Base-by-base conservation (phyloP, 768 basidiomycete genomes). In the Boletus reticuloceps region DNA sequence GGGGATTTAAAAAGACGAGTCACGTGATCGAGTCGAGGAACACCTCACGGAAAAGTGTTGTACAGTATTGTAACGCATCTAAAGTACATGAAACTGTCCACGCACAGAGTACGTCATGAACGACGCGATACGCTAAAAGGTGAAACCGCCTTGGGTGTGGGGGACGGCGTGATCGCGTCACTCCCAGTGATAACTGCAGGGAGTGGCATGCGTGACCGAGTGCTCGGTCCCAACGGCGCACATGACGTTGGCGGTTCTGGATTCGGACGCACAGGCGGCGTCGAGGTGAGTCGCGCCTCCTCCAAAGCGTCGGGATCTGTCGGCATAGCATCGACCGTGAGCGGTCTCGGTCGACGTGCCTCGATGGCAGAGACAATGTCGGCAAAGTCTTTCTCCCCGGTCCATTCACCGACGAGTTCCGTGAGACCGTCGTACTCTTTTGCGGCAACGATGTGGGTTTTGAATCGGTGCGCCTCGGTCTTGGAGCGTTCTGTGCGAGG, bases 341-440 rank as follows among this genome's bases (percentile, higher is more conserved):
- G 66, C 6, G 50, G 56, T 31, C 69, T 59, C 37, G 58, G 60
- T 50, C 55, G 59, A 50, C 69, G 67, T 16, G 61, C 20, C 32
- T 65, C 56, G 49, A 90, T 82, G 1, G 77, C 75, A 39, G 76
- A 60, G 22, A 79, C 75, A 25, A 89, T 81, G 10, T 80, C 75
- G 9, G 72, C 67, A 54, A 88, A 80, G 47, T 89, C 88, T 36
- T 80, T 73, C 60, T 84, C 81, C 16, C 88, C 88, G 2, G 79
- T 79, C 79, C 80, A 82, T 5, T 68, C 61, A 9, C 79, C 83
- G 13, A 82, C 80, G 5, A 83, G 59, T 13, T 77, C 74, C 1
- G 74, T 75, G 61, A 88, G 64, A 20, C 77, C 79, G 10, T 80
- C 79, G 64, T 75, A 94, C 17, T 72, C 71, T 62, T 93, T 94